These are phyloP conservation scores for Chondrus crispus DNA, from an alignment of 23 red algal genomes.

Conservation along the genomic window DNA sequence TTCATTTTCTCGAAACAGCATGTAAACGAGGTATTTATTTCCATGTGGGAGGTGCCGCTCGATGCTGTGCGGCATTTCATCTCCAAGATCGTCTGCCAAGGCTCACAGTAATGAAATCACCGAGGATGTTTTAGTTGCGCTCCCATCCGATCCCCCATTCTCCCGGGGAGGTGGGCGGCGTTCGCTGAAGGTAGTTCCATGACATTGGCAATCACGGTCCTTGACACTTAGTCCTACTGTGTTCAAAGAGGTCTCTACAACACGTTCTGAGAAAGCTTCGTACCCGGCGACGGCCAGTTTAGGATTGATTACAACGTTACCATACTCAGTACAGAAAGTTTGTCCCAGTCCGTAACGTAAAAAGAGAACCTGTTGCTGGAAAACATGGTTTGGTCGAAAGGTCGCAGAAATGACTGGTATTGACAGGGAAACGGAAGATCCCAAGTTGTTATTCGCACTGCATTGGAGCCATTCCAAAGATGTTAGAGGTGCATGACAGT, in stretches of 20 bases:
- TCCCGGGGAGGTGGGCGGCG: no score
- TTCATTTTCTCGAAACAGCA: no score
- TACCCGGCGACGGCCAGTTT: not conserved
- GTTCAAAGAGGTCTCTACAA: not conserved
- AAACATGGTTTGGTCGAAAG: not conserved
- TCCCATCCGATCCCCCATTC: no score
- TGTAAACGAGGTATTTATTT: no score
- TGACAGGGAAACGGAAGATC: not conserved
- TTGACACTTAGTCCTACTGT: not conserved
- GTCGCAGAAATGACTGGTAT: constrained; percentile 6
- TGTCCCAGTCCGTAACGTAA: not conserved
- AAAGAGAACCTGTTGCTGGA: not conserved
- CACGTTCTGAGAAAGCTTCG: not conserved
- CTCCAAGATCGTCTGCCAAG: no score
- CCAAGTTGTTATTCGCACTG: not conserved
- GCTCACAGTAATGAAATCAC: no score
- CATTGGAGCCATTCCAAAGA: not conserved
- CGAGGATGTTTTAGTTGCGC: no score
- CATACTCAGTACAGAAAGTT: not conserved
- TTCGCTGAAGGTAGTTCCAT: no score
- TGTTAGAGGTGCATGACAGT: not conserved
- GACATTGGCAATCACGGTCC: no score
- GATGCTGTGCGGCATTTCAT: no score
- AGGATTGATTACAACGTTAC: not conserved
- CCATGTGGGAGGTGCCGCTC: no score